Percentiles rank a stretch among this genome's conserved stretches.
These are phyloP conservation scores for Scedosporium aurantiacum DNA, from an alignment of 2,329 filamentous ascomycete genomes.

Conservation along the genomic window DNA sequence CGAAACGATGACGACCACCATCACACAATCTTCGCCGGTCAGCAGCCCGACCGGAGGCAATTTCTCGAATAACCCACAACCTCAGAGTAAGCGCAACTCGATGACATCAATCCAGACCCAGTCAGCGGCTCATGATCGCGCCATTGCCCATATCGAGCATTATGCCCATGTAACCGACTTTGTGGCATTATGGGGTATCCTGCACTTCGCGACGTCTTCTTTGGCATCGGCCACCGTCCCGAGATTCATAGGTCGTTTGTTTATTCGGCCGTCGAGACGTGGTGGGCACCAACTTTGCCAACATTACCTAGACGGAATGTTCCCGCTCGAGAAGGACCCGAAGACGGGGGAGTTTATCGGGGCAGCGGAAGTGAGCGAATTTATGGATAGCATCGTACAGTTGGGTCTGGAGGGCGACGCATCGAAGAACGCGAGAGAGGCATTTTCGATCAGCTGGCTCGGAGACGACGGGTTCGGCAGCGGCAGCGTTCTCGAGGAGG, in stretches of 20 bases:
- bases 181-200: conserved; percentile 62
- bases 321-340: conserved; percentile 35
- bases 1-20: conserved; percentile 21
- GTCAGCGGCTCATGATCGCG: conserved; percentile 30
- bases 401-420: conserved; percentile 30
- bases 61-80: neutral
- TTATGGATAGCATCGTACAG: conserved; percentile 49
- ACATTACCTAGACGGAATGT: conserved; percentile 53
- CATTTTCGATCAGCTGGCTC: conserved; percentile 35
- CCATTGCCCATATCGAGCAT: conserved; percentile 66
- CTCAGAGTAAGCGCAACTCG: conserved; percentile 12
- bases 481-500: conserved; percentile 21
- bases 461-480: conserved; percentile 27
- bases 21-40: conserved; percentile 14
- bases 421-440: conserved; percentile 32
- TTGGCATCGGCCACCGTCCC: conserved; percentile 35
- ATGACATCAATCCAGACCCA: conserved; percentile 24
- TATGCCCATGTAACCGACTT: conserved; percentile 67
- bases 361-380: conserved; percentile 39
- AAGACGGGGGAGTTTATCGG: conserved; percentile 29
- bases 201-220: conserved; percentile 45
- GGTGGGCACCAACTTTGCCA: conserved; percentile 50
- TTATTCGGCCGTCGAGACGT: conserved; percentile 35
- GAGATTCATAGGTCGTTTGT: conserved; percentile 52
- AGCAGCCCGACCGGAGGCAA: neutral